Conservation (phyloP, 2,329 filamentous ascomycete genomes). For the Cordyceps cateniannulata region DNA sequence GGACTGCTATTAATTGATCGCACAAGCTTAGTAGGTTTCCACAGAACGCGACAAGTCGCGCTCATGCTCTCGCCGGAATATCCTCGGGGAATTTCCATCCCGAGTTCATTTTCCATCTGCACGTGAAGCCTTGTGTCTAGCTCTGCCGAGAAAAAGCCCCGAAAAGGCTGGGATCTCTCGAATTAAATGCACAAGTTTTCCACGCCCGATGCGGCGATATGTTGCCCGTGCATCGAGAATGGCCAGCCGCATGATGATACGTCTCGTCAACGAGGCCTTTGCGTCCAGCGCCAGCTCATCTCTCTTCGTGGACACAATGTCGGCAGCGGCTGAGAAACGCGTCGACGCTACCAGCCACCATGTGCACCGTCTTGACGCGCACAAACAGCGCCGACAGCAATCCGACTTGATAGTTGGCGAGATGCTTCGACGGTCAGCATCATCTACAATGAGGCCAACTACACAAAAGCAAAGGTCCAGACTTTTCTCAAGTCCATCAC, state of each 20-base stretch:
- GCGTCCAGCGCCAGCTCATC: neutral
- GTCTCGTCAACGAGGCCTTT: constrained; percentile 1
- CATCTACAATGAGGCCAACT: constrained; percentile 11
- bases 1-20: too few relatives aligned
- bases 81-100: too few relatives aligned
- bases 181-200: constrained; percentile 7
- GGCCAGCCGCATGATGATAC: constrained; percentile 14
- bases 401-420: constrained; percentile 11
- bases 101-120: constrained; percentile 10
- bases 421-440: constrained; percentile 7
- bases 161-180: constrained; percentile 10
- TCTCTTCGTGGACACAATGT: constrained; percentile 12
- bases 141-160: constrained; percentile 14
- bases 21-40: too few relatives aligned
- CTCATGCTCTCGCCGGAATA: too few relatives aligned
- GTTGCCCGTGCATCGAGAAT: constrained; percentile 14
- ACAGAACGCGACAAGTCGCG: too few relatives aligned
- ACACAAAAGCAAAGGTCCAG: neutral
- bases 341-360: constrained; percentile 12
- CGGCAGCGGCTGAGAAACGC: constrained; percentile 10
- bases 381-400: constrained; percentile 15
- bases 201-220: constrained; percentile 13
- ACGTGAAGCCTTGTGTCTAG: constrained; percentile 9
- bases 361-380: constrained; percentile 15
- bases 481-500: neutral